Evolutionary conservation across 768 basidiomycete genomes (phyloP).

Genomic region (Pholiota microspora): DNA sequence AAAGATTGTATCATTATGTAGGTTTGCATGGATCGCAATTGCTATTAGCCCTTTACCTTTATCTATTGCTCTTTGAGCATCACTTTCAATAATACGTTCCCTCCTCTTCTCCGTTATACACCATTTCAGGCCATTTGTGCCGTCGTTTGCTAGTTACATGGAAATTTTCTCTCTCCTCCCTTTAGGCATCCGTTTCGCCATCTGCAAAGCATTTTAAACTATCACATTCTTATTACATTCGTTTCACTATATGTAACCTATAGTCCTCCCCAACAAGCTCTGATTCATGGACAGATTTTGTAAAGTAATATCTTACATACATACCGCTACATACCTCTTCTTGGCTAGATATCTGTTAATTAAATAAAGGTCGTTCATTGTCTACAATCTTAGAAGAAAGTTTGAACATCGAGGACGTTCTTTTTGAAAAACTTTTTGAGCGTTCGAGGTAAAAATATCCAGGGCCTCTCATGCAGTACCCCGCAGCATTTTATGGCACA

Average conservation of each 20-base stretch:
- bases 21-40: background rate
- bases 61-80: conserved; percentile 1
- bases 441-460: too few relatives aligned
- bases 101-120: background rate
- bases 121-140: background rate
- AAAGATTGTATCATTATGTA: conserved; percentile 91
- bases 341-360: conserved; percentile 6
- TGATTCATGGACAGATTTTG: conserved; percentile 19
- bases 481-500: too few relatives aligned
- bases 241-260: conserved; percentile 20
- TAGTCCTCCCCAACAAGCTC: conserved; percentile 9
- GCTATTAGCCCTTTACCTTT: background rate
- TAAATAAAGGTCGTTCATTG: background rate
- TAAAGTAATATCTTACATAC: conserved; percentile 23
- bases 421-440: too few relatives aligned
- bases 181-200: too few relatives aligned
- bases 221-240: too few relatives aligned
- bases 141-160: background rate
- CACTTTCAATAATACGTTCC: background rate
- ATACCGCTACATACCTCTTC: conserved; percentile 10
- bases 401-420: too few relatives aligned
- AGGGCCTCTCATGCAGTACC: too few relatives aligned
- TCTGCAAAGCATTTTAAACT: conserved; percentile 20
- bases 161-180: conserved; percentile 1
- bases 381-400: too few relatives aligned